A percentile compares a stretch with the other conserved stretches of the same genome.
Evolutionary conservation across 2,329 filamentous ascomycete species (phyloP).

Genomic region (Helotiales sp.): DNA sequence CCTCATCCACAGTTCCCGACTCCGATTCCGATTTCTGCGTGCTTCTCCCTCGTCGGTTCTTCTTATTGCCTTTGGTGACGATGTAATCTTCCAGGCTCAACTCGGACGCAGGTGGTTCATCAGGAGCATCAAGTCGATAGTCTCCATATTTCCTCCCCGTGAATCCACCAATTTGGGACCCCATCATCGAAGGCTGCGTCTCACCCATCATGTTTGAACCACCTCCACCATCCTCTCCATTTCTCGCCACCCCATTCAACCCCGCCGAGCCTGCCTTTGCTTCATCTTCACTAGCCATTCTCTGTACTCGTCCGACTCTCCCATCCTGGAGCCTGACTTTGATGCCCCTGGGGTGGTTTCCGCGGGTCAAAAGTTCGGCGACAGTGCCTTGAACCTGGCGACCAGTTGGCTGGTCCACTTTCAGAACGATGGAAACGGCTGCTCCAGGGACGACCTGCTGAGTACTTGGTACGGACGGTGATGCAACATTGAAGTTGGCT

Average conservation of each 20-base stretch:
- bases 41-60: conserved; percentile 19
- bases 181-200: neutral
- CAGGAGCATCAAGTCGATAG: conserved; percentile 28
- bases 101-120: conserved; percentile 21
- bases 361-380: conserved; percentile 38
- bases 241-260: conserved; percentile 31
- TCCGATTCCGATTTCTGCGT: neutral
- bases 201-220: neutral
- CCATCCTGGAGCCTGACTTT: conserved; percentile 42
- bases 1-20: neutral
- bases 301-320: conserved; percentile 40
- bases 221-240: conserved; percentile 21
- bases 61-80: conserved; percentile 26
- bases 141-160: conserved; percentile 25
- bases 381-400: conserved; percentile 39
- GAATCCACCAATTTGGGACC: neutral
- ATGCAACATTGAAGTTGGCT: neutral
- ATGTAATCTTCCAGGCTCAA: conserved; percentile 34
- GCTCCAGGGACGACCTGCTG: conserved; percentile 35
- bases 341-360: conserved; percentile 42
- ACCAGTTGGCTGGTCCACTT: conserved; percentile 41
- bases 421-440: conserved; percentile 41
- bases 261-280: conserved; percentile 23
- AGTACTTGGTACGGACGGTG: conserved; percentile 35
- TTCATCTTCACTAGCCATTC: conserved; percentile 34